phyloP scores from a whole-genome alignment of 176 grass and related monocot genomes.

The Tillandsia fasciculata region DNA sequence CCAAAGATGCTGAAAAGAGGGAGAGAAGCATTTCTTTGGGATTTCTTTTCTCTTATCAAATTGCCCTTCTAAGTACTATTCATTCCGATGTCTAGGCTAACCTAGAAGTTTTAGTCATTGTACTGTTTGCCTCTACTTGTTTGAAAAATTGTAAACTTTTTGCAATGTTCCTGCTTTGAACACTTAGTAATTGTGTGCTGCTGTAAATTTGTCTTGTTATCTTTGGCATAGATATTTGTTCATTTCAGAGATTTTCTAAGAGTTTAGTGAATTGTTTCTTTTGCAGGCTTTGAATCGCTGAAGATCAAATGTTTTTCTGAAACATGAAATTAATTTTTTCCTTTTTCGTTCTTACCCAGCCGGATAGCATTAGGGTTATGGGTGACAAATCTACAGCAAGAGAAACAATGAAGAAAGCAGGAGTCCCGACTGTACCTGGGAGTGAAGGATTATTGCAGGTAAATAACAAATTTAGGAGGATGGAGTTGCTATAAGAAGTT shows the following conservation, averaged over 20 bases:
- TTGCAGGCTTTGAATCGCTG: neutral
- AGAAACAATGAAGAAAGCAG: conserved; percentile 52
- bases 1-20: no score
- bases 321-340: neutral
- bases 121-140: no score
- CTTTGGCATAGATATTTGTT: neutral
- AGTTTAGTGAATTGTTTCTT: neutral
- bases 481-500: neutral
- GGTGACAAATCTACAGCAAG: conserved; percentile 51
- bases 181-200: neutral
- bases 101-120: no score
- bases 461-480: neutral
- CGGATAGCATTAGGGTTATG: conserved; percentile 44
- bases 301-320: conserved; percentile 6
- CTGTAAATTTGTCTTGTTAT: neutral
- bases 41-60: no score
- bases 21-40: no score
- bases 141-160: no score
- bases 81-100: no score
- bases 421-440: conserved; percentile 46
- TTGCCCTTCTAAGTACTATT: no score
- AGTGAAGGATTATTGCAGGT: conserved; percentile 45
- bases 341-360: conserved; percentile 14
- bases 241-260: neutral
- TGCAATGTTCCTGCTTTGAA: neutral